Evolutionary conservation across 768 basidiomycete species (phyloP).

Genomic region (Naganishia friedmannii): DNA sequence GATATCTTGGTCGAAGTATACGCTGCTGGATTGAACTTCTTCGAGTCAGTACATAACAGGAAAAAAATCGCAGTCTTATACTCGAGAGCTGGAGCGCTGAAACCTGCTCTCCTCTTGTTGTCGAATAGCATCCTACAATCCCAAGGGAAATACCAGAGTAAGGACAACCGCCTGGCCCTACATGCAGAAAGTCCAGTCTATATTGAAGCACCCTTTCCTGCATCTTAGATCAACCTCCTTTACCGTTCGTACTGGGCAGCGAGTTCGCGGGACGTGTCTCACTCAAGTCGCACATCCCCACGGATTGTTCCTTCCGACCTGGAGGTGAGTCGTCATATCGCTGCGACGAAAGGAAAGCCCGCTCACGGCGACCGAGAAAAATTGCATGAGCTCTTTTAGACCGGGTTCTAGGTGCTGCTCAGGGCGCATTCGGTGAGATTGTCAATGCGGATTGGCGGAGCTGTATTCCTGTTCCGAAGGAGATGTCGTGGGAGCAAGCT

Average conservation of each 20-base stretch:
- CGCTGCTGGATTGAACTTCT: conserved; percentile 73
- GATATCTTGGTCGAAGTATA: conserved; percentile 74
- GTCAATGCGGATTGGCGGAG: conserved; percentile 59
- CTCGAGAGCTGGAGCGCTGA: conserved; percentile 51
- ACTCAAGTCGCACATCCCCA: conserved; percentile 68
- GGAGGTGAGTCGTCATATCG: conserved; percentile 55
- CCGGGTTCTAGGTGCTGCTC: conserved; percentile 76
- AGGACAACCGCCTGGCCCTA: conserved; percentile 2
- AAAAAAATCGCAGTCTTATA: not conserved
- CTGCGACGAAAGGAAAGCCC: too few species aligned
- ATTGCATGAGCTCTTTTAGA: conserved; percentile 53
- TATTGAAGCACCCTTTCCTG: not conserved
- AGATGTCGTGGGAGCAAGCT: conserved; percentile 78
- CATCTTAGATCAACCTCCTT: conserved; percentile 61
- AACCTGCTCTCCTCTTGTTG: not conserved
- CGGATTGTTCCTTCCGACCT: conserved; percentile 69
- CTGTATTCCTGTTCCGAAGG: conserved; percentile 68
- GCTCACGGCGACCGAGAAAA: not conserved
- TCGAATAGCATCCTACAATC: conserved; percentile 65
- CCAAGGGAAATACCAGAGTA: conserved; percentile 80
- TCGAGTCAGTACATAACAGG: conserved; percentile 53
- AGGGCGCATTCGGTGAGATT: conserved; percentile 78
- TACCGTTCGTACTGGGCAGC: conserved; percentile 78
- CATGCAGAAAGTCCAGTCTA: not conserved
- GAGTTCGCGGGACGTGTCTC: conserved; percentile 80